Conservation (phyloP, 2,329 filamentous ascomycete genomes). For the Pezicula neosporulosa region DNA sequence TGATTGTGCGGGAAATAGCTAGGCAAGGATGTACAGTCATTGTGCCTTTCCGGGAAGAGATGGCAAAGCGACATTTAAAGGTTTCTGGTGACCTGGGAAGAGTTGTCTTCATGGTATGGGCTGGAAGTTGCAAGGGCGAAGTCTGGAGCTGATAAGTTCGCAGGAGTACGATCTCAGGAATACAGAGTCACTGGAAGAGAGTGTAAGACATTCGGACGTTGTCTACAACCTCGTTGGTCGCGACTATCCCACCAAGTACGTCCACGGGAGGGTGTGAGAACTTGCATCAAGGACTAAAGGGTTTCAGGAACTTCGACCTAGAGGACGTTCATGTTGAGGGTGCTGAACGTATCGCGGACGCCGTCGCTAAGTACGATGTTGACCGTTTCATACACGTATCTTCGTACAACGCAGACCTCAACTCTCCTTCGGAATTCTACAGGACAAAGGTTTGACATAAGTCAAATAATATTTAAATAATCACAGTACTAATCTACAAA, state of each 20-base stretch:
- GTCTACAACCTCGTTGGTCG: slow-evolving; percentile 96
- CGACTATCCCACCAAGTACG: slow-evolving; percentile 92
- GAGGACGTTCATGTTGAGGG: slow-evolving; percentile 93
- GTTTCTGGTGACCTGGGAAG: slow-evolving; percentile 91
- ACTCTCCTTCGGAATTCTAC: slow-evolving; percentile 86
- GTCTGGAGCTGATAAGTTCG: neutral
- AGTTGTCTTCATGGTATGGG: slow-evolving; percentile 72
- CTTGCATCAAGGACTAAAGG: slow-evolving; percentile 26
- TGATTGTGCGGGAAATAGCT: slow-evolving; percentile 49
- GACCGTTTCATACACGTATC: slow-evolving; percentile 97
- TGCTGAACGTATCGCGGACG: slow-evolving; percentile 86
- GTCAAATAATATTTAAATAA: slow-evolving; percentile 3
- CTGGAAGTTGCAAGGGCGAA: neutral
- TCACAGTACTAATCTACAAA: slow-evolving; percentile 12
- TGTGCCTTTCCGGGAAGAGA: slow-evolving; percentile 92
- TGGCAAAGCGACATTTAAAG: slow-evolving; percentile 96
- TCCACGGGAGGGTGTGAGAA: slow-evolving; percentile 4
- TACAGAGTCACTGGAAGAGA: slow-evolving; percentile 92
- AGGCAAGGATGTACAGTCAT: slow-evolving; percentile 92
- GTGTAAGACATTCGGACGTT: slow-evolving; percentile 92
- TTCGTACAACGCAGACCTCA: slow-evolving; percentile 80
- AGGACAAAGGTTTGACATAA: slow-evolving; percentile 67
- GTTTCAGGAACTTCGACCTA: slow-evolving; percentile 81
- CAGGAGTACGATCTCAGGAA: slow-evolving; percentile 95
- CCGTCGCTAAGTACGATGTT: slow-evolving; percentile 95